These are phyloP conservation scores for Conoideocrella luteorostrata DNA, from an alignment of 2,329 filamentous ascomycete genomes.

Conservation along the genomic window DNA sequence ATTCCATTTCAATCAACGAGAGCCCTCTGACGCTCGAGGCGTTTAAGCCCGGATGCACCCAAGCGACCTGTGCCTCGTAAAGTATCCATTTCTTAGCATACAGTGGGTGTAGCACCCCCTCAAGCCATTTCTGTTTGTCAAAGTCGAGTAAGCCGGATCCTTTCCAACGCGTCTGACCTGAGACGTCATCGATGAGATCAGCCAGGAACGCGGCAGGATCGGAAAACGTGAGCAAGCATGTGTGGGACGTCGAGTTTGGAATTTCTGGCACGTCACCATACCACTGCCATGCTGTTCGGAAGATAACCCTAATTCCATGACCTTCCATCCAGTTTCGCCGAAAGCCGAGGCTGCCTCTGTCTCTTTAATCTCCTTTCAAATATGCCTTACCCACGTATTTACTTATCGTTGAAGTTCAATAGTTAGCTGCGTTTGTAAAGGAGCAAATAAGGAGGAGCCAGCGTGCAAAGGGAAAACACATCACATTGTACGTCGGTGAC, in stretches of 20 bases:
- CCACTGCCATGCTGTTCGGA: not conserved
- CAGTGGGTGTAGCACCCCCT: too few relatives aligned
- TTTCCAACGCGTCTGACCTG: not conserved
- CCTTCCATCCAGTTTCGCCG: slow-evolving; percentile 1
- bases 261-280: not conserved
- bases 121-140: not conserved
- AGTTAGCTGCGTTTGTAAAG: not conserved
- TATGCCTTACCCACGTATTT: not conserved
- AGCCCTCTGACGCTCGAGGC: not conserved
- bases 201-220: slow-evolving; percentile 1
- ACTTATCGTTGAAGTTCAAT: not conserved
- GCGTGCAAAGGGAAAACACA: too few relatives aligned
- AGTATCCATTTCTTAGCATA: too few relatives aligned
- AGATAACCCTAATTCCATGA: not conserved
- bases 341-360: not conserved
- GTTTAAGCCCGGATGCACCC: too few relatives aligned
- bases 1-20: too few relatives aligned
- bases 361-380: not conserved
- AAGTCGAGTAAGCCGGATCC: not conserved
- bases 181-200: not conserved
- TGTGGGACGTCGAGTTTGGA: not conserved
- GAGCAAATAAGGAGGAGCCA: too few relatives aligned
- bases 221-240: not conserved
- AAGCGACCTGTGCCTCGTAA: not conserved
- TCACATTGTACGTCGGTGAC: too few relatives aligned